A percentile compares a stretch with the other conserved stretches of the same genome.
Conservation (phyloP, 129 eudicot genomes). For the Scalesia atractyloides region DNA sequence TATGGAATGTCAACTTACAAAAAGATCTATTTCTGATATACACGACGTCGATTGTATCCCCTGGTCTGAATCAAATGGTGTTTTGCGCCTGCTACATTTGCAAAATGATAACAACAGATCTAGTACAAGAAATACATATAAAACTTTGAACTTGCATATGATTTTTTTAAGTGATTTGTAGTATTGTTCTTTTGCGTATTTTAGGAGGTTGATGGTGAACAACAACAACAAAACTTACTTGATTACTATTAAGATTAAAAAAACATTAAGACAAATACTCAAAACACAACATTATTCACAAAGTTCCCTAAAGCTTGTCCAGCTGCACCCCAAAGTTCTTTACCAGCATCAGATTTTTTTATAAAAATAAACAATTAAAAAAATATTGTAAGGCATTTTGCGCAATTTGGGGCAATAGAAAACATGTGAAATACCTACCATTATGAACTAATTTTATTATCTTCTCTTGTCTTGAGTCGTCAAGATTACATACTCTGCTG, state of each 20-base stretch:
- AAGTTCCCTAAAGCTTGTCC: neutral
- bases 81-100: neutral
- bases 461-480: neutral
- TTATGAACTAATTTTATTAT: neutral
- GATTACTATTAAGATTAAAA: too few species aligned
- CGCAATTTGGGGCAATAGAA: neutral
- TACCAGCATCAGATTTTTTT: neutral
- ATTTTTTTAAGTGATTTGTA: neutral
- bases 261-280: neutral
- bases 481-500: conserved; percentile 10
- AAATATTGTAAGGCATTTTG: neutral
- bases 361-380: neutral
- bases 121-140: neutral
- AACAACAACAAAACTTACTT: too few species aligned
- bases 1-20: neutral
- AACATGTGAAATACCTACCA: neutral
- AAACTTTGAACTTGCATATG: neutral
- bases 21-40: neutral
- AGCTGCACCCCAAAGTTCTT: conserved; percentile 1
- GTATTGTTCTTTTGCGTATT: neutral
- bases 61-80: too few species aligned
- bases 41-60: neutral
- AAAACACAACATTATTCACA: neutral
- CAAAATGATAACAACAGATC: neutral
- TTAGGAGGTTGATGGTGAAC: too few species aligned